These are phyloP conservation scores for Elsinoe necatrix DNA, from an alignment of 2,329 filamentous ascomycete genomes.

Conservation along the genomic window DNA sequence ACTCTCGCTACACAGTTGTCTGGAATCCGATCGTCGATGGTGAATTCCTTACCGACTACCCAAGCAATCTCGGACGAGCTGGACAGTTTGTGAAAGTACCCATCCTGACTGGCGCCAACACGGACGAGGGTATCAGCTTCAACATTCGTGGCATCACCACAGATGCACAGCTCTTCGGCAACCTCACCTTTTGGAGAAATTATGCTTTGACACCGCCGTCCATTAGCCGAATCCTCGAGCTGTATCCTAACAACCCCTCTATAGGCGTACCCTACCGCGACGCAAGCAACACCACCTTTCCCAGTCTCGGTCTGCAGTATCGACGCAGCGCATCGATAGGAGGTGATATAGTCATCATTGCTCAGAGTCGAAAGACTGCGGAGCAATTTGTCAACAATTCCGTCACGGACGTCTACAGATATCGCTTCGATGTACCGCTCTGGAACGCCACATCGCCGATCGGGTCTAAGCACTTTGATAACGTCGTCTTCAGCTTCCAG, in stretches of 20 bases:
- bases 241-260: conserved; percentile 44
- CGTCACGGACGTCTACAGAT: conserved; percentile 37
- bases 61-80: conserved; percentile 38
- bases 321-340: conserved; percentile 41
- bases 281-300: conserved; percentile 22
- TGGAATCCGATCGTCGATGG: conserved; percentile 37
- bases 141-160: conserved; percentile 36
- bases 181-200: conserved; percentile 37
- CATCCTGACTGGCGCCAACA: conserved; percentile 42
- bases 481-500: conserved; percentile 45
- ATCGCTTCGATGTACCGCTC: conserved; percentile 43
- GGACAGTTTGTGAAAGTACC: conserved; percentile 40
- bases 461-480: conserved; percentile 42
- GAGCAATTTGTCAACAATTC: conserved; percentile 33
- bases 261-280: conserved; percentile 37
- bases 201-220: conserved; percentile 41
- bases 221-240: conserved; percentile 36
- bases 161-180: conserved; percentile 37
- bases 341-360: conserved; percentile 43
- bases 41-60: conserved; percentile 41
- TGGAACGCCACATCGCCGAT: conserved; percentile 36
- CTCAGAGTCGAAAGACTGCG: conserved; percentile 39
- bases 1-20: conserved; percentile 21
- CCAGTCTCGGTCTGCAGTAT: conserved; percentile 35
- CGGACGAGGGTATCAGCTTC: conserved; percentile 41